Evolutionary conservation across 2,329 filamentous ascomycete species (phyloP).

Genomic region (Aureobasidium zeae): DNA sequence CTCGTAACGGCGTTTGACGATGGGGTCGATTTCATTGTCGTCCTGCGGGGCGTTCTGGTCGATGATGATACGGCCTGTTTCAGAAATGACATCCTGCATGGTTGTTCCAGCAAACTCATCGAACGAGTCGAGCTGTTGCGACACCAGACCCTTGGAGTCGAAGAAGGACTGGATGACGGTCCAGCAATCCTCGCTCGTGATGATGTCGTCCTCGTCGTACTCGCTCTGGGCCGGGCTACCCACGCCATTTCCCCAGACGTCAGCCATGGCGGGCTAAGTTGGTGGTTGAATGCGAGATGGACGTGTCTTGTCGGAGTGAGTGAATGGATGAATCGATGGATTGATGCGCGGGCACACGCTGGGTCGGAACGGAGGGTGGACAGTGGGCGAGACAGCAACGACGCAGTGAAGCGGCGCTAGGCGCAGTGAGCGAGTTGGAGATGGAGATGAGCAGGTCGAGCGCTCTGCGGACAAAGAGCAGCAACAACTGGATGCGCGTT

Average conservation of each 20-base stretch:
- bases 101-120: conserved; percentile 93
- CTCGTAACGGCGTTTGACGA: conserved; percentile 84
- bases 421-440: background rate
- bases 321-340: no score
- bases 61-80: conserved; percentile 84
- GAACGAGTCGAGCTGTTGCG: conserved; percentile 96
- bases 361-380: conserved; percentile 1
- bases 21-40: conserved; percentile 57
- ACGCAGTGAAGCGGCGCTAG: conserved; percentile 16
- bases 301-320: background rate
- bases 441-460: background rate
- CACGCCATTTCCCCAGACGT: conserved; percentile 15
- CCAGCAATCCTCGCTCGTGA: conserved; percentile 98
- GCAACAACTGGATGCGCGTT: background rate
- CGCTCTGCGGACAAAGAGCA: background rate
- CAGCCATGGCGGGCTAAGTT: conserved; percentile 15
- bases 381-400: background rate
- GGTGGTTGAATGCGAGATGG: background rate
- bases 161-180: conserved; percentile 96
- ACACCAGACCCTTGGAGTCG: conserved; percentile 88
- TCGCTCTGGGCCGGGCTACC: conserved; percentile 16
- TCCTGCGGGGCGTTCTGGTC: conserved; percentile 80
- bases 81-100: conserved; percentile 87
- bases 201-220: conserved; percentile 33
- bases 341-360: conserved; percentile 1